A percentile compares a stretch with the other conserved stretches of the same genome.
These are phyloP conservation scores for Aspergillus arachidicola DNA, from an alignment of 2,329 filamentous ascomycete genomes.

Conservation along the genomic window DNA sequence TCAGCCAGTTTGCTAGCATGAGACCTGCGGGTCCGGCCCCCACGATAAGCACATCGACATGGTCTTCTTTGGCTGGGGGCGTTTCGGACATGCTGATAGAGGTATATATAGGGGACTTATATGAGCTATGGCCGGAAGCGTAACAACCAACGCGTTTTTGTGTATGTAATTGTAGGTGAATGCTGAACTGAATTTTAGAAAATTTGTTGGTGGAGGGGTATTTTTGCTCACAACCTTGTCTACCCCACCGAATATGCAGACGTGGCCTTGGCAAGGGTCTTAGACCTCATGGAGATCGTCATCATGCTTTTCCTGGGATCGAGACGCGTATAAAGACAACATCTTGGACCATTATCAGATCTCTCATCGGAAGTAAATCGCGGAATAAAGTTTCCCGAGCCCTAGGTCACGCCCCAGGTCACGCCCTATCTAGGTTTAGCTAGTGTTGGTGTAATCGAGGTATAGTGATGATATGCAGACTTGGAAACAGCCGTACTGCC, in stretches of 20 bases:
- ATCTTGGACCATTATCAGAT: background rate
- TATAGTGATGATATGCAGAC: background rate
- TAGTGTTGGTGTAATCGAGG: no score
- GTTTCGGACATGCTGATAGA: background rate
- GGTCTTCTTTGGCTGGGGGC: background rate
- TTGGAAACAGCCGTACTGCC: background rate
- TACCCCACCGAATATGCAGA: background rate
- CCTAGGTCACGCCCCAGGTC: background rate
- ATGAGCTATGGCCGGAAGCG: background rate
- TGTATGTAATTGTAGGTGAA: background rate
- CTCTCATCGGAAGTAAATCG: background rate
- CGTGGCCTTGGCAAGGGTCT: background rate
- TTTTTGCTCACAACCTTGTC: no score
- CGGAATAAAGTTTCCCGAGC: background rate
- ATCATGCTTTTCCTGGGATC: background rate
- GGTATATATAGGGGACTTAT: background rate
- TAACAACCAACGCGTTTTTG: background rate
- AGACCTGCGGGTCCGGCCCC: conserved; percentile 22
- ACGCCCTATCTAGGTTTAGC: no score
- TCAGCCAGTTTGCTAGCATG: conserved; percentile 17
- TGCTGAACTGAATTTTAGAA: background rate
- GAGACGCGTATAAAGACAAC: background rate
- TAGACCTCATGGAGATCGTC: background rate
- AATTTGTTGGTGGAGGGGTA: background rate
- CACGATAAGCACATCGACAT: conserved; percentile 22